A percentile compares a stretch with the other conserved stretches of the same genome.
Conservation (phyloP, 2,329 filamentous ascomycete species). For the Pseudogymnoascus sp. region DNA sequence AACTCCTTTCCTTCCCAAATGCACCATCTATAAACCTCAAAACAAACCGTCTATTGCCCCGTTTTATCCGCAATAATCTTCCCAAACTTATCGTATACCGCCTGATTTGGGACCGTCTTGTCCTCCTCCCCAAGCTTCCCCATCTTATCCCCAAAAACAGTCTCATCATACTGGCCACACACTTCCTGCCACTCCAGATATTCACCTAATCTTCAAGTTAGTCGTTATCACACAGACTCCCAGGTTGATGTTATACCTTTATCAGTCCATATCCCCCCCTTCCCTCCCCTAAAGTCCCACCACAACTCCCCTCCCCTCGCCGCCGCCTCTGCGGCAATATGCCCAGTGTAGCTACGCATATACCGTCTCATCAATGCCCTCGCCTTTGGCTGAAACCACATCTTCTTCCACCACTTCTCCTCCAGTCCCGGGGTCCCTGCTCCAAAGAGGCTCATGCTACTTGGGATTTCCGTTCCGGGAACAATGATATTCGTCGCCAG, state of each 20-base stretch:
- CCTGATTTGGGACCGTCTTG: constrained; percentile 18
- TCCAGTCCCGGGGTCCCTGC: neutral
- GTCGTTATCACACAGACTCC: neutral
- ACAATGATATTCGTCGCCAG: constrained; percentile 13
- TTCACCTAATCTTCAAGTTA: constrained; percentile 15
- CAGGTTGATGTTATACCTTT: constrained; percentile 20
- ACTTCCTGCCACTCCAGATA: constrained; percentile 43
- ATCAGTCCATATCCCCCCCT: constrained; percentile 46
- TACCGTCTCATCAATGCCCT: constrained; percentile 42
- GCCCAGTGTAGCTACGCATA: constrained; percentile 35
- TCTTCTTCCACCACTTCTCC: constrained; percentile 33
- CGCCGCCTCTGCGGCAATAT: constrained; percentile 35
- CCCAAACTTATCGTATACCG: constrained; percentile 33
- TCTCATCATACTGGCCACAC: constrained; percentile 35
- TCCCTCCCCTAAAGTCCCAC: constrained; percentile 43
- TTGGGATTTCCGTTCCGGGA: constrained; percentile 9
- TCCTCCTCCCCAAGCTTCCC: constrained; percentile 33
- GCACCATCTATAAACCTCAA: neutral
- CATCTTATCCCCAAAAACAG: constrained; percentile 39
- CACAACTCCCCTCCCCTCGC: constrained; percentile 37
- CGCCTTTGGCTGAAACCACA: constrained; percentile 41
- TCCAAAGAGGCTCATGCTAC: constrained; percentile 6
- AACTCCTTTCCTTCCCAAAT: neutral
- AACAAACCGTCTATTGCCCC: neutral
- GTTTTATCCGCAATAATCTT: constrained; percentile 27